Conservation (phyloP, 495 filamentous ascomycete species). For the Trichoderma erinaceum region DNA sequence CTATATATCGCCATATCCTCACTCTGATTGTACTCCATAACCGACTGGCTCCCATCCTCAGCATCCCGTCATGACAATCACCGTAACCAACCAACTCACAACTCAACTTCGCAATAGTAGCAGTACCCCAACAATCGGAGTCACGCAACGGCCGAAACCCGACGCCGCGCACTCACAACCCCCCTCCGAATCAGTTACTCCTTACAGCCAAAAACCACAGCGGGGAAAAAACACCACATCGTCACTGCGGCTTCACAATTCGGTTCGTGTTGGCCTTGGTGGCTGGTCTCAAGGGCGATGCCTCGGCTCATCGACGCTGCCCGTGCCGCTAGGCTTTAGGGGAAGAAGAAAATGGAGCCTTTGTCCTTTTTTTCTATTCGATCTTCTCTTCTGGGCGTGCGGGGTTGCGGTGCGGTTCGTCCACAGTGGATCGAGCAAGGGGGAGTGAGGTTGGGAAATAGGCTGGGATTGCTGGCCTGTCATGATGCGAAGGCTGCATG, state of each 20-base stretch:
- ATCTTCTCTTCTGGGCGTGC: background rate
- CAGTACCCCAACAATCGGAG: too few species aligned
- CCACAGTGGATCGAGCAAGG: background rate
- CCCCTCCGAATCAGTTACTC: background rate
- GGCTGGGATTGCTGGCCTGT: background rate
- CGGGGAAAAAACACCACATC: background rate
- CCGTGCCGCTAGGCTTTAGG: too few species aligned
- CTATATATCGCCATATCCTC: too few species aligned
- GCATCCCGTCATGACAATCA: too few species aligned
- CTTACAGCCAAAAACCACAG: background rate
- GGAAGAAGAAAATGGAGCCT: too few species aligned
- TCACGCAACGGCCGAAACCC: too few species aligned
- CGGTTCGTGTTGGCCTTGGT: background rate
- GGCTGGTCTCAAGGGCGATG: background rate
- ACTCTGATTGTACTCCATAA: too few species aligned
- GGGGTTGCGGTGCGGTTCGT: background rate
- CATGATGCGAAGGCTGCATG: too few species aligned
- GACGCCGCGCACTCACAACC: background rate
- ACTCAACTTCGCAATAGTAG: too few species aligned
- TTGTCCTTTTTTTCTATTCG: background rate
- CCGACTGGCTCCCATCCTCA: too few species aligned
- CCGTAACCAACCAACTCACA: too few species aligned
- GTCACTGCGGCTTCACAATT: background rate
- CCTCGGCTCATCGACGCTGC: constrained; percentile 1
- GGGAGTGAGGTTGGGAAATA: background rate